Percentiles rank a stretch among this genome's conserved stretches.
Evolutionary conservation across 2,329 filamentous ascomycete species (phyloP).

Genomic region (Penicillium sp.): DNA sequence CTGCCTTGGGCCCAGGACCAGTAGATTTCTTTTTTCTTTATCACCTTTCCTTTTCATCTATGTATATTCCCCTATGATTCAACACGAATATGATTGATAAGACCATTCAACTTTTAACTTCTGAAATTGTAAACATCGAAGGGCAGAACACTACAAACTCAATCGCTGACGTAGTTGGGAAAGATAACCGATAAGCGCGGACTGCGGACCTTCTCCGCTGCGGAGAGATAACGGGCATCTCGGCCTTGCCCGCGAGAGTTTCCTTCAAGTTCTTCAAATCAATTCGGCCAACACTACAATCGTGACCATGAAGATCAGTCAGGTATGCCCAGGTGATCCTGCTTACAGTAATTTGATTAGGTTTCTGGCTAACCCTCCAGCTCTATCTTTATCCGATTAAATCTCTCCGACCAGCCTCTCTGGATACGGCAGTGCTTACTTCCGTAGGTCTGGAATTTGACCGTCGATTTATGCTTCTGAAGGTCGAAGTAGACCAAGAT

Average conservation of each 20-base stretch:
- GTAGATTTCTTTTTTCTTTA: slow-evolving; percentile 17
- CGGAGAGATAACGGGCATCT: neutral
- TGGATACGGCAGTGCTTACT: slow-evolving; percentile 57
- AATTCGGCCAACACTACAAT: neutral
- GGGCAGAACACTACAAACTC: neutral
- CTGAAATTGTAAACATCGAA: neutral
- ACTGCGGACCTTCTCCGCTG: slow-evolving; percentile 1
- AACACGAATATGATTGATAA: slow-evolving; percentile 26
- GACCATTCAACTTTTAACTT: slow-evolving; percentile 1
- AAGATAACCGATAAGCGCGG: slow-evolving; percentile 13
- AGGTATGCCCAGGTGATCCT: slow-evolving; percentile 22
- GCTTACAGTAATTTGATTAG: neutral
- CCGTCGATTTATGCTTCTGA: slow-evolving; percentile 69
- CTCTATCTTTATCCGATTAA: slow-evolving; percentile 76
- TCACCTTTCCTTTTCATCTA: slow-evolving; percentile 9
- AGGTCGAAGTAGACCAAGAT: slow-evolving; percentile 40
- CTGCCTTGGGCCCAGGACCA: slow-evolving; percentile 74
- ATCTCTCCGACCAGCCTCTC: slow-evolving; percentile 62
- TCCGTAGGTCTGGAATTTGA: slow-evolving; percentile 67
- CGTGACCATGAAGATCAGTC: slow-evolving; percentile 32
- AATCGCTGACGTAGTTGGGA: slow-evolving; percentile 3
- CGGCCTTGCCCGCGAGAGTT: neutral
- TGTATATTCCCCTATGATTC: slow-evolving; percentile 24
- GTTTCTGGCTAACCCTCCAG: slow-evolving; percentile 35
- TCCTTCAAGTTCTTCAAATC: neutral